A percentile compares a stretch with the other conserved stretches of the same genome.
Conservation (phyloP, 2,329 filamentous ascomycete genomes). For the Penicillium concentricum region DNA sequence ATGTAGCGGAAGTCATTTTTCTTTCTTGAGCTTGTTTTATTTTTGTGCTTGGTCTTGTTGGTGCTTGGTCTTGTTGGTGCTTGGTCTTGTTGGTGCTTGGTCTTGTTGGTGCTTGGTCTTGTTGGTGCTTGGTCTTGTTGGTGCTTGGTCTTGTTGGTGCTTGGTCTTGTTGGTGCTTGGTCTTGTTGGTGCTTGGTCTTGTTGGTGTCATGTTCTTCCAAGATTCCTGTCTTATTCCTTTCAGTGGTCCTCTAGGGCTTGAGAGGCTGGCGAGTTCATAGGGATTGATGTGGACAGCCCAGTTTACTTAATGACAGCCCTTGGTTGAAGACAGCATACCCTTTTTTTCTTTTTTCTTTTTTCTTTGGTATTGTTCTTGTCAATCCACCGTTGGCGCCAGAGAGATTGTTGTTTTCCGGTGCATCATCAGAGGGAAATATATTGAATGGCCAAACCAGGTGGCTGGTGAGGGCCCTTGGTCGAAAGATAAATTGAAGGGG, state of each 20-base stretch:
- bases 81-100: too few relatives aligned
- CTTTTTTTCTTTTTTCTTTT: background rate
- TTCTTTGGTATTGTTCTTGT: background rate
- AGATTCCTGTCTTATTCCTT: too few relatives aligned
- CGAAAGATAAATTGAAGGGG: background rate
- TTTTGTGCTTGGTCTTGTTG: too few relatives aligned
- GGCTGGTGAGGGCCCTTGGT: background rate
- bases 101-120: too few relatives aligned
- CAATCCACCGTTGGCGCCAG: background rate
- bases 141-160: too few relatives aligned
- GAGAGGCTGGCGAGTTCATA: background rate
- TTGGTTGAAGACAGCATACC: background rate
- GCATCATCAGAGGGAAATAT: background rate
- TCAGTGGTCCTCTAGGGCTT: background rate
- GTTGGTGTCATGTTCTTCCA: background rate
- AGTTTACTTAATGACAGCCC: too few relatives aligned
- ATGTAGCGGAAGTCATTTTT: background rate
- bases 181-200: background rate
- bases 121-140: too few relatives aligned
- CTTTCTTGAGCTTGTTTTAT: background rate
- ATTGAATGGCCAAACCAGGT: background rate
- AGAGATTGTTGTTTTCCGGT: background rate
- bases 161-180: too few relatives aligned
- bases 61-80: too few relatives aligned
- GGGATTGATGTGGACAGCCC: background rate